A percentile compares a stretch with the other conserved stretches of the same genome.
phyloP scores from a whole-genome alignment of 2,329 filamentous ascomycete species.

The Phoma sp. region DNA sequence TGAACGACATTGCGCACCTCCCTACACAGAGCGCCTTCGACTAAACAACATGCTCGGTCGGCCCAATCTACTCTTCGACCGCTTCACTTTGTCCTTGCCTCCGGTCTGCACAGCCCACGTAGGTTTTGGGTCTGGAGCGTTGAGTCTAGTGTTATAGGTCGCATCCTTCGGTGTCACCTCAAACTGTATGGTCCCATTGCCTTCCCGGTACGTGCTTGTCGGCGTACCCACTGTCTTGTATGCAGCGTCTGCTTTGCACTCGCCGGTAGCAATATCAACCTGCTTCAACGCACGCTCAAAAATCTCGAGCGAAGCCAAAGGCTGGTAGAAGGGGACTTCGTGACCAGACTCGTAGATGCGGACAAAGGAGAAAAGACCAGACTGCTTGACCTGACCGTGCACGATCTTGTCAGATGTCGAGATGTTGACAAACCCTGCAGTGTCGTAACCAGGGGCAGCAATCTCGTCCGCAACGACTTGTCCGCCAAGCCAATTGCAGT shows the following conservation, averaged over 20 bases:
- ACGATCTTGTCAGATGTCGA: conserved; percentile 54
- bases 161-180: conserved; percentile 52
- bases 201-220: conserved; percentile 52
- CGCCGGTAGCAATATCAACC: conserved; percentile 61
- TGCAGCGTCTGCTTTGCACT: conserved; percentile 24
- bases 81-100: conserved; percentile 26
- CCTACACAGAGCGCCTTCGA: conserved; percentile 20
- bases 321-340: conserved; percentile 64
- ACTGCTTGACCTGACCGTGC: conserved; percentile 62
- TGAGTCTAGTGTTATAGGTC: conserved; percentile 58
- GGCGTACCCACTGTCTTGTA: conserved; percentile 48
- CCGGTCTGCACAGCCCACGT: conserved; percentile 33
- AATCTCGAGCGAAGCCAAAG: conserved; percentile 57
- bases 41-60: conserved; percentile 26
- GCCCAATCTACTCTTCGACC: conserved; percentile 23
- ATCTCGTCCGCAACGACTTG: conserved; percentile 53
- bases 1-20: neutral
- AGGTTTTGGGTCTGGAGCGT: conserved; percentile 50
- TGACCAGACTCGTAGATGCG: conserved; percentile 60
- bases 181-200: conserved; percentile 56
- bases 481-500: conserved; percentile 58
- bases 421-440: conserved; percentile 59
- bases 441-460: conserved; percentile 50
- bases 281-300: conserved; percentile 59
- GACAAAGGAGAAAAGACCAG: conserved; percentile 59